These are phyloP conservation scores for Rhinocladiella mackenziei DNA, from an alignment of 2,329 filamentous ascomycete species.

Conservation along the genomic window DNA sequence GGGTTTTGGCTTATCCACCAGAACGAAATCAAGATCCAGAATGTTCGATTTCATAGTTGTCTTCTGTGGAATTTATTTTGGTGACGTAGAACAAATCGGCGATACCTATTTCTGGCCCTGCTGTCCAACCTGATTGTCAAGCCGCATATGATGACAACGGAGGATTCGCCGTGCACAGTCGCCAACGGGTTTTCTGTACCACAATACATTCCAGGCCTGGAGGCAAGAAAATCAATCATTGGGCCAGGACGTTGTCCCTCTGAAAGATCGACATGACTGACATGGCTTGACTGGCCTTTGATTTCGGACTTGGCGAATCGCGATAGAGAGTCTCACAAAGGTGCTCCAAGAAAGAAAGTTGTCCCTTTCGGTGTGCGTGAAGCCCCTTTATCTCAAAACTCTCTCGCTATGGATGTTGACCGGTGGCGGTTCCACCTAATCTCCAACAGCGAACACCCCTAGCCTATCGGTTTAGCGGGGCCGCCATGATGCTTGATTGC, in stretches of 20 bases:
- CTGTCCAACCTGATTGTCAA: conserved; percentile 4
- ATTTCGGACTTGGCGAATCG: conserved; percentile 18
- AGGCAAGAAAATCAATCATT: no score
- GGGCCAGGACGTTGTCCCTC: no score
- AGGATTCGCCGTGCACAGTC: conserved; percentile 14
- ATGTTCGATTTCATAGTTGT: conserved; percentile 11
- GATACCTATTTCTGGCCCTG: neutral
- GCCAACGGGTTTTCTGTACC: no score
- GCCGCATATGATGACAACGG: conserved; percentile 7
- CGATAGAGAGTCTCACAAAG: neutral
- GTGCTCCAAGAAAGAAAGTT: neutral
- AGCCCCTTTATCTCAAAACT: conserved; percentile 5
- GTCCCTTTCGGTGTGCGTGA: neutral
- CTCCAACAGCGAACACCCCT: conserved; percentile 16
- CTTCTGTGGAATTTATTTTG: neutral
- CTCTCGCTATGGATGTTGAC: neutral
- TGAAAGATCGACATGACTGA: conserved; percentile 5
- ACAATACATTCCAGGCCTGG: no score
- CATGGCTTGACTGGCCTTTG: conserved; percentile 1
- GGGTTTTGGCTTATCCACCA: neutral
- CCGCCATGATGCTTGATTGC: conserved; percentile 20
- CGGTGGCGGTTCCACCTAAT: conserved; percentile 13
- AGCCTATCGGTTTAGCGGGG: conserved; percentile 20
- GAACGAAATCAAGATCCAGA: conserved; percentile 13
- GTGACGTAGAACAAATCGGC: conserved; percentile 10